Percentiles rank a stretch among this genome's conserved stretches.
phyloP scores from a whole-genome alignment of 495 filamentous ascomycete genomes.

The Aspergillus haitiensis region DNA sequence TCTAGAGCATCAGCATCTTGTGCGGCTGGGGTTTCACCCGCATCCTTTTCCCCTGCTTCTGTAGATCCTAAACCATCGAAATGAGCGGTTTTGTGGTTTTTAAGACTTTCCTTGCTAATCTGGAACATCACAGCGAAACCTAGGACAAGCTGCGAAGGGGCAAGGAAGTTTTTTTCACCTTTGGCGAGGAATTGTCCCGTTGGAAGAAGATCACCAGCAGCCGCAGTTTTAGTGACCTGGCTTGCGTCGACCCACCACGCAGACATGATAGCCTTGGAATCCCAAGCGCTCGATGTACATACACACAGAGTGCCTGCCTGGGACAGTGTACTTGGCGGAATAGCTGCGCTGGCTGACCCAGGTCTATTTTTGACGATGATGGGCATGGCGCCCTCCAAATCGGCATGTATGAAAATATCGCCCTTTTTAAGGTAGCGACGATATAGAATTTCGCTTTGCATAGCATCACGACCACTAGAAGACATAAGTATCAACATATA shows the following conservation, averaged over 20 bases:
- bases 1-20: slow-evolving; percentile 14
- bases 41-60: slow-evolving; percentile 6
- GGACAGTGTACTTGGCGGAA: slow-evolving; percentile 85
- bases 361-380: slow-evolving; percentile 85
- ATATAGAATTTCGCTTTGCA: slow-evolving; percentile 91
- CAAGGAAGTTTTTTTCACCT: slow-evolving; percentile 87
- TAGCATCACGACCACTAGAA: slow-evolving; percentile 72
- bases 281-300: slow-evolving; percentile 85
- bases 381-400: slow-evolving; percentile 77
- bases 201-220: slow-evolving; percentile 75
- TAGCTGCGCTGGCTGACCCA: slow-evolving; percentile 72
- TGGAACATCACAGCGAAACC: slow-evolving; percentile 86
- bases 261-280: slow-evolving; percentile 90
- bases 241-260: slow-evolving; percentile 90
- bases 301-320: slow-evolving; percentile 87
- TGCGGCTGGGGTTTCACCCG: background rate
- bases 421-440: slow-evolving; percentile 79
- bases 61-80: slow-evolving; percentile 32
- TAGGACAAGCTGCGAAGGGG: slow-evolving; percentile 82
- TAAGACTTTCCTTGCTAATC: slow-evolving; percentile 85
- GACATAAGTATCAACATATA: slow-evolving; percentile 18
- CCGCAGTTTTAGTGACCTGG: slow-evolving; percentile 81
- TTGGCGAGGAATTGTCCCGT: slow-evolving; percentile 74
- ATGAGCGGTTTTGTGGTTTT: slow-evolving; percentile 66
- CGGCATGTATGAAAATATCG: slow-evolving; percentile 89